phyloP scores from a whole-genome alignment of 1,284 basidiomycete genomes.

The Albatrellus sp. region DNA sequence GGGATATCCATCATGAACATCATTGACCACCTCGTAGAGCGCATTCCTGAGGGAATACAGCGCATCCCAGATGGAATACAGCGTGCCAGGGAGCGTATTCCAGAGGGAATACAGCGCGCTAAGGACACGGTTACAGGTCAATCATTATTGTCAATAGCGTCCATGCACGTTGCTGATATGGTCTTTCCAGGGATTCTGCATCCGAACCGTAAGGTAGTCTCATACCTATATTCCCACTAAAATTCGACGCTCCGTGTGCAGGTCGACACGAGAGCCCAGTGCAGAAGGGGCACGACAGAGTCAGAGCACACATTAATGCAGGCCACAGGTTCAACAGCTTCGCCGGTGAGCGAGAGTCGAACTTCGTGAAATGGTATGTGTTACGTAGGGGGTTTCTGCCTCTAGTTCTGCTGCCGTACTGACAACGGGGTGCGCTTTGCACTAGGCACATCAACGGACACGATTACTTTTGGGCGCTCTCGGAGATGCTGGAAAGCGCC shows the following conservation, averaged over 20 bases:
- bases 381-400: too few relatives aligned
- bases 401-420: too few relatives aligned
- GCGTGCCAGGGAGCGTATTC: conserved; percentile 18
- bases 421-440: background rate
- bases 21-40: too few relatives aligned
- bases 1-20: too few relatives aligned
- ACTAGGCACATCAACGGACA: conserved; percentile 79
- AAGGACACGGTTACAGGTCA: conserved; percentile 20
- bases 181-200: conserved; percentile 34
- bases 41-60: too few relatives aligned
- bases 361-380: conserved; percentile 75
- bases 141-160: conserved; percentile 2
- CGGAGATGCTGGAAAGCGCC: conserved; percentile 75
- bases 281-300: conserved; percentile 54
- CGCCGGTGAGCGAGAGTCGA: conserved; percentile 55
- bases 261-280: conserved; percentile 68
- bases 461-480: conserved; percentile 90
- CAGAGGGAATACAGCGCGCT: conserved; percentile 18
- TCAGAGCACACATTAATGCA: conserved; percentile 60
- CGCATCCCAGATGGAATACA: conserved; percentile 18
- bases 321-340: conserved; percentile 81
- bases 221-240: too few relatives aligned
- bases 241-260: conserved; percentile 14
- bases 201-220: conserved; percentile 38
- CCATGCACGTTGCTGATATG: conserved; percentile 2